Evolutionary conservation across 805 yeast genomes (phyloP).

Genomic region (Kluyveromyces dobzhanskii): DNA sequence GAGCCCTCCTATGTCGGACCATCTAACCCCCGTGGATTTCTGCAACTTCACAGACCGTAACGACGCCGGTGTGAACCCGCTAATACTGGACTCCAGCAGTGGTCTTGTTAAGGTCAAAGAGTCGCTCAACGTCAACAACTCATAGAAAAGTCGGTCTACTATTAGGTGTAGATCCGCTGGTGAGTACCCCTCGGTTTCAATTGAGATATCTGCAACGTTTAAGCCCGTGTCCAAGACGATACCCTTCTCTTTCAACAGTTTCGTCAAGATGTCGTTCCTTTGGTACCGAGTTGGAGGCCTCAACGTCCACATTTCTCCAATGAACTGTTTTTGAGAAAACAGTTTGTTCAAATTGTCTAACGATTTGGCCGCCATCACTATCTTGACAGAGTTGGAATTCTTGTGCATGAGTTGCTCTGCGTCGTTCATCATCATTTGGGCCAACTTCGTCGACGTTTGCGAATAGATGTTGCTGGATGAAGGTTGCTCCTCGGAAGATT

Average conservation of each 20-base stretch:
- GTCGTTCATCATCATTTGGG: conserved; percentile 48
- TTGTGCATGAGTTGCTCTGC: conserved; percentile 31
- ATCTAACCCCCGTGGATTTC: conserved; percentile 47
- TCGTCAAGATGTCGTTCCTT: conserved; percentile 40
- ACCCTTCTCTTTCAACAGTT: conserved; percentile 31
- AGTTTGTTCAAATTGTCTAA: conserved; percentile 56
- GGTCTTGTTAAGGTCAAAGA: conserved; percentile 21
- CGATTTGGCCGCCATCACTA: conserved; percentile 56
- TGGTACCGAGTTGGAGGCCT: conserved; percentile 61
- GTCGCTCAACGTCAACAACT: conserved; percentile 46
- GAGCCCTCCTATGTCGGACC: conserved; percentile 90
- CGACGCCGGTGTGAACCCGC: conserved; percentile 69
- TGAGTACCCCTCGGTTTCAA: conserved; percentile 82
- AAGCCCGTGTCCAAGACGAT: conserved; percentile 34
- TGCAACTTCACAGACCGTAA: conserved; percentile 81
- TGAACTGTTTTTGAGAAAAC: conserved; percentile 58
- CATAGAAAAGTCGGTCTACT: conserved; percentile 58
- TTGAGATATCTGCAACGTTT: conserved; percentile 42
- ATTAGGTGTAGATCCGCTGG: conserved; percentile 73
- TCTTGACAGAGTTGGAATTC: conserved; percentile 37
- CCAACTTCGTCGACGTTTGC: conserved; percentile 47
- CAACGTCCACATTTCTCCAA: conserved; percentile 54
- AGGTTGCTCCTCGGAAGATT: conserved; percentile 43
- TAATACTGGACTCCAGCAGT: conserved; percentile 48
- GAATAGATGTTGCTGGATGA: conserved; percentile 36